A percentile compares a stretch with the other conserved stretches of the same genome.
Evolutionary conservation across 1,284 basidiomycete genomes (phyloP).

Genomic region (Meripilus lineatus): DNA sequence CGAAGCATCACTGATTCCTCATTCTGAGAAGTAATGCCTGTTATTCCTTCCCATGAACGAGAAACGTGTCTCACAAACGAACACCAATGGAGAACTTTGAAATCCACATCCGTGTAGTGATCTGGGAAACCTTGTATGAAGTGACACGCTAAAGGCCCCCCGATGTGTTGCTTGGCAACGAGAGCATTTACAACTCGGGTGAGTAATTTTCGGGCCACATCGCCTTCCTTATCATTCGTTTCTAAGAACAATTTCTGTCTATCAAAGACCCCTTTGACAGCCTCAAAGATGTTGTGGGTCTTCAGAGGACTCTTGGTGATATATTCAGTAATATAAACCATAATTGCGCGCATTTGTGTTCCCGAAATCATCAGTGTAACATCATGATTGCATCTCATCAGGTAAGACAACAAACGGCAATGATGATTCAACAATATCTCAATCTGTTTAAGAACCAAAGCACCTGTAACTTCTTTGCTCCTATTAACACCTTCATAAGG

Average conservation of each 20-base stretch:
- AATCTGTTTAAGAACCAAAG: slow-evolving; percentile 26
- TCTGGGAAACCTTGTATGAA: slow-evolving; percentile 28
- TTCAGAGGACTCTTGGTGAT: slow-evolving; percentile 33
- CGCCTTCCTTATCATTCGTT: background rate
- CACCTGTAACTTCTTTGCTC: slow-evolving; percentile 24
- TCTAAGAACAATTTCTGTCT: slow-evolving; percentile 18
- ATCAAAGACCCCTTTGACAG: slow-evolving; percentile 23
- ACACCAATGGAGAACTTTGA: slow-evolving; percentile 24
- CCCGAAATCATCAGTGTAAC: slow-evolving; percentile 31
- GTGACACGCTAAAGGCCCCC: slow-evolving; percentile 25
- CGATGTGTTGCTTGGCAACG: slow-evolving; percentile 26
- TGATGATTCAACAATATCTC: slow-evolving; percentile 31
- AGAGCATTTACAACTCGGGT: slow-evolving; percentile 23
- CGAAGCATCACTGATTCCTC: slow-evolving; percentile 5
- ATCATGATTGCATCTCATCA: no score
- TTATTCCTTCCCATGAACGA: background rate
- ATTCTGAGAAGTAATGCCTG: background rate
- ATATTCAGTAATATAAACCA: slow-evolving; percentile 37
- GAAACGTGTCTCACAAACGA: slow-evolving; percentile 13
- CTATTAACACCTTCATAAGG: slow-evolving; percentile 13
- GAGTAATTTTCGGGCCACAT: slow-evolving; percentile 7
- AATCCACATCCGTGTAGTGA: slow-evolving; percentile 27
- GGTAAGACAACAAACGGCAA: slow-evolving; percentile 26
- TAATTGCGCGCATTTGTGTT: no score
- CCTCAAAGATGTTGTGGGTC: slow-evolving; percentile 30